Base-by-base conservation (phyloP, 805 yeast species). In the Saccharomycopsis sp. region DNA sequence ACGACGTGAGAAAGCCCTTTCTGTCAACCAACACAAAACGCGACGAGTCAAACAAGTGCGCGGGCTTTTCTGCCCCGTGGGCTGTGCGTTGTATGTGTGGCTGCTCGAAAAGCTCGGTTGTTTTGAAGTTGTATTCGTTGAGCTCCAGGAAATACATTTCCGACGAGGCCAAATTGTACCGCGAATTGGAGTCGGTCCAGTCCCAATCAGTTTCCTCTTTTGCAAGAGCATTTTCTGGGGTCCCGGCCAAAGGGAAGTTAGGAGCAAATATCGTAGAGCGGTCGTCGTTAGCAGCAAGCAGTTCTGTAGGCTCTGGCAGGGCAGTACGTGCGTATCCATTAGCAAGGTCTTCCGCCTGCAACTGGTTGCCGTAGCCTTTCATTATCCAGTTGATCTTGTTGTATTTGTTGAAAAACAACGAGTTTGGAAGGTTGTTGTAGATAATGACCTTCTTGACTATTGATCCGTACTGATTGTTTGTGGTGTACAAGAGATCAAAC, bases 351-450 rank as follows among this genome's bases (percentile, higher is more conserved):
- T n/a, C 18, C 15, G 3, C 29, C 15, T 20, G 34, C 15, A 41
- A 24, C 3, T 8, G 24, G 41, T 55, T 55, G 34, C 46, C 47
- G 34, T 51, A 44, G 2, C 60, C 61, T 52, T 55, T 60, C 62
- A 60, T 60, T 2, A 54, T 20, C 62, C 62, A 60, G 40, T 60
- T 57, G 14, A 60, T 24, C 24, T 60, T 57, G 24, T 53, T 54
- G 47, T 60, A 60, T 34, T 52, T 51, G 34, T 52, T 48, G 48
- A 60, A 60, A 23, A 41, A 41, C 1, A 57, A 14, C 3, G 58
- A 57, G 47, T 56, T 60, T 2, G 62, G 62, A 14, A 57, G 12
- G 24, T 53, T 60, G 44, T 60, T 60, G 48, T 60, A 61, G 15
- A 60, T 46, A 24, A 60, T 50, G 2, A 60, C 29, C 52, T 60